Base-by-base conservation (phyloP, 176 grass and related monocot genomes). In the Rhynchospora breviuscula region DNA sequence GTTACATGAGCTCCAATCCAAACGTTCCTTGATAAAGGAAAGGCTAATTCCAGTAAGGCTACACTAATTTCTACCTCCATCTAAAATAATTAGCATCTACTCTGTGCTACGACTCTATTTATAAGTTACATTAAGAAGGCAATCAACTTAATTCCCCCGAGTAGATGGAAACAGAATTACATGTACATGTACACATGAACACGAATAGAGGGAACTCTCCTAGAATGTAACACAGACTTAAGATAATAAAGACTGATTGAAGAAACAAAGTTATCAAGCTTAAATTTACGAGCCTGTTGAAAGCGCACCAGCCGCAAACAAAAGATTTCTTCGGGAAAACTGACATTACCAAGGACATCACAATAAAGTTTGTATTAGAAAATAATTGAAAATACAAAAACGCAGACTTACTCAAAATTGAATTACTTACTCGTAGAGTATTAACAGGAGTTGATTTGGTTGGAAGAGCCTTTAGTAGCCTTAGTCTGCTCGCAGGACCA, bases 381-480 rank as follows among this genome's bases (percentile, higher is more conserved):
- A 33, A 25, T 66, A 78, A 10, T 83, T 48, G 66, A n/a, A 31
- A 40, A 26, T 60, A 31, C 63, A 35, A 85, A 78, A 70, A 62
- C 48, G 14, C 12, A 29, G 54, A 57, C 23, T 7, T 21, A 79
- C 19, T 7, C 22, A 80, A 10, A 60, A 82, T 6, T 83, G 59
- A 83, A 67, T 60, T 75, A 79, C 84, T 84, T 85, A 98, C 96
- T 91, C 88, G 89, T 18, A 95, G 66, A 54, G 85, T 85, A 91
- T 95, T 90, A 78, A 95, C 93, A 87, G 96, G 89, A 81, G 96
- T 91, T 31, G 96, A 89, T 90, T 98, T 95, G 74, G 96, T 98
- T 1, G 89, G 91, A 23, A 98, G 92, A 88, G 85, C 85, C 90
- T 95, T 98, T 13, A 98, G 80, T 29, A 98, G 47, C 71, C 93